phyloP scores from a whole-genome alignment of 2,329 filamentous ascomycete genomes.

The Scytalidium sp. region DNA sequence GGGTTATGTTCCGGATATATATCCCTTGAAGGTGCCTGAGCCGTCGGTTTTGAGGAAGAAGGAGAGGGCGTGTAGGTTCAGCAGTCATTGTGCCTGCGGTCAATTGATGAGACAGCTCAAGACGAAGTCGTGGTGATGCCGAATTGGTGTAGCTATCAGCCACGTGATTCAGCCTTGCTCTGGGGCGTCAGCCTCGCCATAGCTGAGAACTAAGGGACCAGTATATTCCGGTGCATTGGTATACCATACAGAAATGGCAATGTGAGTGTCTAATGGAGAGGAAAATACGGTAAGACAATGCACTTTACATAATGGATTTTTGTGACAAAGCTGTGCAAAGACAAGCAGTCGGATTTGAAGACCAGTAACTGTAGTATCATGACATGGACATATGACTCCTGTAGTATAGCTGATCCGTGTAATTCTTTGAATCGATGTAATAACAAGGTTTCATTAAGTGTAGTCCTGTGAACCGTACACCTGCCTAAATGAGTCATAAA shows the following conservation, averaged over 20 bases:
- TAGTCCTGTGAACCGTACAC: not conserved
- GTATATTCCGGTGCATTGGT: too few species aligned
- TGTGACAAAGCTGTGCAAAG: too few species aligned
- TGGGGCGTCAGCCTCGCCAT: not conserved
- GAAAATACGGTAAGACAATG: too few species aligned
- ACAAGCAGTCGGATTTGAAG: too few species aligned
- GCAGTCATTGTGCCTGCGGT: constrained; percentile 24
- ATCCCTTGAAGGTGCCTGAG: constrained; percentile 85
- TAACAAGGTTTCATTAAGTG: not conserved
- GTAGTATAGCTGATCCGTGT: too few species aligned
- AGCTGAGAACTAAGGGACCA: too few species aligned
- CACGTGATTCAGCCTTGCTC: not conserved
- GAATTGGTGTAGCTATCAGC: not conserved
- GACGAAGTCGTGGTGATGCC: constrained; percentile 6
- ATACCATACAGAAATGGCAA: too few species aligned
- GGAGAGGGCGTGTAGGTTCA: constrained; percentile 38
- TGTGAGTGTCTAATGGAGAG: too few species aligned
- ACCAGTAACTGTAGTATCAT: too few species aligned
- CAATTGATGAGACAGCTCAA: constrained; percentile 6
- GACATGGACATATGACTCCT: too few species aligned
- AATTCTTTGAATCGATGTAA: too few species aligned
- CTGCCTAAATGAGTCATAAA: not conserved
- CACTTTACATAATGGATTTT: too few species aligned
- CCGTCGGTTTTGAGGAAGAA: constrained; percentile 75
- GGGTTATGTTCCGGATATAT: constrained; percentile 79